A percentile compares a stretch with the other conserved stretches of the same genome.
phyloP scores from a whole-genome alignment of 371 early-diverging fungal species.

The Actinomucor elegans region DNA sequence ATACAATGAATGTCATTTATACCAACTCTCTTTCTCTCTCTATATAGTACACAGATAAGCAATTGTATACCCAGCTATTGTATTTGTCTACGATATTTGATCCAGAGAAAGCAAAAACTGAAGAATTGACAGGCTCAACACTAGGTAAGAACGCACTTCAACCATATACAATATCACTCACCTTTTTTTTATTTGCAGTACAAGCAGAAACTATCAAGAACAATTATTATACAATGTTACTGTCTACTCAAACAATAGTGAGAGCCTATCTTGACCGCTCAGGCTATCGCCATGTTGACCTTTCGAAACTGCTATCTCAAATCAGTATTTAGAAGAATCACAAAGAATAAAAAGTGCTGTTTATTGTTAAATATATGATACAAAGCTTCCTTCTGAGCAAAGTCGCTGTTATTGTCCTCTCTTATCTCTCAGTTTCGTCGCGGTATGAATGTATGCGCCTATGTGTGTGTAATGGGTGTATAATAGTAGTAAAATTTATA shows the following conservation, averaged over 20 bases:
- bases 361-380: no score
- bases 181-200: conserved; percentile 10
- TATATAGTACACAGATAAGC: conserved; percentile 42
- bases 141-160: neutral
- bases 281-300: conserved; percentile 64
- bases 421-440: neutral
- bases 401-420: neutral
- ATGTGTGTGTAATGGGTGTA: neutral
- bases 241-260: conserved; percentile 39
- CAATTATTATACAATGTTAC: conserved; percentile 22
- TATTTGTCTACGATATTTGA: conserved; percentile 47
- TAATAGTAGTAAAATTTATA: conserved; percentile 12
- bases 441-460: neutral
- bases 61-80: conserved; percentile 49
- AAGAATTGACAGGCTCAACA: neutral
- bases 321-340: conserved; percentile 10
- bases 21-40: conserved; percentile 9
- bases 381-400: no score
- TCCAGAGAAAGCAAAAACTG: conserved; percentile 33
- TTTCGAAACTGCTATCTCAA: conserved; percentile 48
- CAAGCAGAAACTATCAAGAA: conserved; percentile 25
- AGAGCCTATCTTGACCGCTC: conserved; percentile 62
- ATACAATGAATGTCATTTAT: no score
- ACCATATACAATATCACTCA: neutral
- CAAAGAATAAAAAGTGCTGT: no score